These are phyloP conservation scores for Alternaria brassicicola DNA, from an alignment of 2,329 filamentous ascomycete genomes.

Conservation along the genomic window DNA sequence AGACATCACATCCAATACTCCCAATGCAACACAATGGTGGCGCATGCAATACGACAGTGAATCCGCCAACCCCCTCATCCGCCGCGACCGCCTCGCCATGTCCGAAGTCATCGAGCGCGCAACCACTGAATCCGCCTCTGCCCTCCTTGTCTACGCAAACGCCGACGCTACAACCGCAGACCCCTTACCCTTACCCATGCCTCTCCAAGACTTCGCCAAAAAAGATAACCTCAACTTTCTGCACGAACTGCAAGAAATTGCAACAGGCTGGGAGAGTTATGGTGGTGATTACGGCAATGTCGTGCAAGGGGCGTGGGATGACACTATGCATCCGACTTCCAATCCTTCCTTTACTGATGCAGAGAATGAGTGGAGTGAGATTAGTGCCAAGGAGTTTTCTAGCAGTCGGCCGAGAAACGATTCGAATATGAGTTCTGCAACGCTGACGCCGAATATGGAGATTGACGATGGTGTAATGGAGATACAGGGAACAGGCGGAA, in stretches of 20 bases:
- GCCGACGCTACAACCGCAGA: conserved; percentile 43
- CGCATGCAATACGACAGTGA: conserved; percentile 42
- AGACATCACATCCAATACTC: conserved; percentile 25
- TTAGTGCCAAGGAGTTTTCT: conserved; percentile 28
- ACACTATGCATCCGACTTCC: conserved; percentile 11
- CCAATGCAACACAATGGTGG: conserved; percentile 44
- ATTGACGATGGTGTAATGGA: conserved; percentile 29
- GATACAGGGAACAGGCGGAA: conserved; percentile 36
- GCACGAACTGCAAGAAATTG: conserved; percentile 34
- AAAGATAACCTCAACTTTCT: conserved; percentile 54
- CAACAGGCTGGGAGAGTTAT: conserved; percentile 21
- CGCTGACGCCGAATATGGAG: conserved; percentile 46
- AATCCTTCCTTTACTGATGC: conserved; percentile 13
- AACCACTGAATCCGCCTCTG: conserved; percentile 58
- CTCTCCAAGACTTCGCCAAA: conserved; percentile 54
- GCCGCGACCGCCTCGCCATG: conserved; percentile 52
- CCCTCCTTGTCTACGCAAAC: conserved; percentile 66
- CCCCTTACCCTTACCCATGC: conserved; percentile 28
- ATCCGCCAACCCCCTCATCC: conserved; percentile 30
- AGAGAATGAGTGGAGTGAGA: conserved; percentile 27
- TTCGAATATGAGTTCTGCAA: conserved; percentile 34
- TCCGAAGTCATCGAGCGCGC: conserved; percentile 62
- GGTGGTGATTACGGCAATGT: conserved; percentile 9
- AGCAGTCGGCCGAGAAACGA: conserved; percentile 12
- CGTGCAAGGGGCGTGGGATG: conserved; percentile 27